Conservation (phyloP, 2,329 filamentous ascomycete genomes). For the Mycosphaerella sp. region DNA sequence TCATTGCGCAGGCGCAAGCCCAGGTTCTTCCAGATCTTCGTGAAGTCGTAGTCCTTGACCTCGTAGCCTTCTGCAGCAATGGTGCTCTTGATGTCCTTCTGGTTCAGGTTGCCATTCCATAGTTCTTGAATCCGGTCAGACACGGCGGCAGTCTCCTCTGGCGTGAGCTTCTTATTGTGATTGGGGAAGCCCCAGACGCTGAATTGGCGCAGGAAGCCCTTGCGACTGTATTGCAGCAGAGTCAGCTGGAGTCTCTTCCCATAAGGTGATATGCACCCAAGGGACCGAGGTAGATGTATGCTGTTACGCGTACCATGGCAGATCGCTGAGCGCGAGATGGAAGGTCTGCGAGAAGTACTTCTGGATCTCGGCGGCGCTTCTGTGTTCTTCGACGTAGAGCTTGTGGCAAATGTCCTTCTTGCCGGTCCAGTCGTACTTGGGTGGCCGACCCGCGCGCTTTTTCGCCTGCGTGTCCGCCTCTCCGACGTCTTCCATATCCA, state of each 20-base stretch:
- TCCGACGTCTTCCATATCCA: not conserved
- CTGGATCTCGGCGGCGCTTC: conserved; percentile 68
- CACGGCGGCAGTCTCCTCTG: conserved; percentile 62
- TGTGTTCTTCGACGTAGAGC: conserved; percentile 71
- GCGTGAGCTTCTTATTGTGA: conserved; percentile 61
- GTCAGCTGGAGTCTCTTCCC: not conserved
- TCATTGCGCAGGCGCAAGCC: conserved; percentile 35
- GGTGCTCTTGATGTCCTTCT: conserved; percentile 66
- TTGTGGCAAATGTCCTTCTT: conserved; percentile 60
- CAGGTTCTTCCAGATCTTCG: conserved; percentile 56
- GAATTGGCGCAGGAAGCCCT: conserved; percentile 27
- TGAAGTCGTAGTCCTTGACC: conserved; percentile 51
- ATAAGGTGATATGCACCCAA: too few relatives aligned
- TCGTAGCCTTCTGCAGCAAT: conserved; percentile 67
- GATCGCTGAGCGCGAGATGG: conserved; percentile 45
- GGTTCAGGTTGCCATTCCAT: conserved; percentile 67
- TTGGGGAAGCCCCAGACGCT: conserved; percentile 66
- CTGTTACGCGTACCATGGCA: conserved; percentile 53
- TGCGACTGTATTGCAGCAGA: conserved; percentile 5
- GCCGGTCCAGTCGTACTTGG: conserved; percentile 58
- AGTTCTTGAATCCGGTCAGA: conserved; percentile 66
- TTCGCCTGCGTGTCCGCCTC: not conserved
- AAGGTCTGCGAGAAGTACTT: conserved; percentile 53
- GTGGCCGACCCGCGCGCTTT: conserved; percentile 10
- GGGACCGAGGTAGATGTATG: too few relatives aligned